Evolutionary conservation across 2,329 filamentous ascomycete genomes (phyloP), one percentile per base, ranked within the genome.

Genomic region (Didymella pomorum): DNA sequence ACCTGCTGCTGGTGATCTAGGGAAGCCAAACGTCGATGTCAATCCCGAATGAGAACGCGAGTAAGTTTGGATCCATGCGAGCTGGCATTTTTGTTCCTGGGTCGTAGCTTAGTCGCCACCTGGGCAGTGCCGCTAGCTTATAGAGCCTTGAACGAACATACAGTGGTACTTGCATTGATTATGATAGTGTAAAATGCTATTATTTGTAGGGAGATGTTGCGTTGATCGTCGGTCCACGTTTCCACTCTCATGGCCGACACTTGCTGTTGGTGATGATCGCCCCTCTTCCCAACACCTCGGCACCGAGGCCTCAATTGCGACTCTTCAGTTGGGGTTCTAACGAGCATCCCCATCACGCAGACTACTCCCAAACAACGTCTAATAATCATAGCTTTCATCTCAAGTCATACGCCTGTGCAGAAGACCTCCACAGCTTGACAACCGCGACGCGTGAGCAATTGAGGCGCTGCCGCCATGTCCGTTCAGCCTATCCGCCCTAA

Each of bases 401-500:
- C n/a, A n/a, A n/a, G n/a, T 11, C n/a, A 12, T 35, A 18, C 7
- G 18, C 9, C 9, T n/a, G 4, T 35, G 11, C 16, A 16, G 16
- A 35, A 35, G 3, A 5, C 14, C 31, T 35, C 16, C 16, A 8
- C 31, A 35, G 31, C 14, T 35, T 18, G 4, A 35, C 16, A n/a
- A n/a, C 14, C 31, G 18, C 31, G 18, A 2, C 7, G 16, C 31
- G 14, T 20, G n/a, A 39, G n/a, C 18, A 5, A 8, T 14, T 41
- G 20, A 39, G 35, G 11, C 31, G 18, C 35, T 20, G 8, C 35
- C 2, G 35, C 26, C 2, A 59, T 55, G 58, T 43, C 48, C 3
- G 75, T 83, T 41, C 85, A 89, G 72, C 90, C 89, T 72, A 84
- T 94, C 62, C 75, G 77, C 49, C 81, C 82, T 20, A 83, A 83